These are phyloP conservation scores for Metrosideros polymorpha DNA, from an alignment of 441 rosid species.

Conservation along the genomic window DNA sequence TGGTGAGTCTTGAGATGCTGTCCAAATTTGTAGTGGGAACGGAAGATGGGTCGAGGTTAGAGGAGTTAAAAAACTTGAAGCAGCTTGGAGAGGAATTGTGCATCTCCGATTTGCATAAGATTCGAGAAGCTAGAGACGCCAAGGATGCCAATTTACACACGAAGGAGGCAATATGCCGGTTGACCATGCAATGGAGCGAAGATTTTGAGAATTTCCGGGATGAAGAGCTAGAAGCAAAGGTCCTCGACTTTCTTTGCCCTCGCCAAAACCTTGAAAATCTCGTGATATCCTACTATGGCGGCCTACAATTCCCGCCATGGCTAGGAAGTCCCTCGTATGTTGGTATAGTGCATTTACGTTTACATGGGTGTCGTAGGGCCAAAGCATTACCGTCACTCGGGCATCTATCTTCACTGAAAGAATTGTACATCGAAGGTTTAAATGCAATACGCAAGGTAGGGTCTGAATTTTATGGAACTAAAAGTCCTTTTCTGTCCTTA, in stretches of 20 bases:
- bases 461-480: neutral
- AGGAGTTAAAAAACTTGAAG: neutral
- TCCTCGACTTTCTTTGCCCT: neutral
- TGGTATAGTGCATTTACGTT: neutral
- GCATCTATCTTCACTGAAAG: fast-evolving
- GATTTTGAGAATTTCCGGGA: fast-evolving
- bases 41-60: neutral
- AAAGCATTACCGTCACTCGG: neutral
- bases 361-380: fast-evolving
- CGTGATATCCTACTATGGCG: neutral
- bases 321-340: neutral
- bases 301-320: neutral
- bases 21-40: neutral
- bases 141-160: fast-evolving
- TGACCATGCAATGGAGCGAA: fast-evolving
- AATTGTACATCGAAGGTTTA: fast-evolving
- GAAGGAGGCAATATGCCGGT: neutral
- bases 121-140: neutral
- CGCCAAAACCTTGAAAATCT: neutral
- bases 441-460: neutral
- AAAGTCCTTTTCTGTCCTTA: fast-evolving
- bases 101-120: neutral
- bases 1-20: neutral
- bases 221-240: neutral
- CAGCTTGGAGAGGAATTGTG: neutral